A percentile compares a stretch with the other conserved stretches of the same genome.
These are phyloP conservation scores for Sugiyamaella valdiviana DNA, from an alignment of 805 yeast species.

Conservation along the genomic window DNA sequence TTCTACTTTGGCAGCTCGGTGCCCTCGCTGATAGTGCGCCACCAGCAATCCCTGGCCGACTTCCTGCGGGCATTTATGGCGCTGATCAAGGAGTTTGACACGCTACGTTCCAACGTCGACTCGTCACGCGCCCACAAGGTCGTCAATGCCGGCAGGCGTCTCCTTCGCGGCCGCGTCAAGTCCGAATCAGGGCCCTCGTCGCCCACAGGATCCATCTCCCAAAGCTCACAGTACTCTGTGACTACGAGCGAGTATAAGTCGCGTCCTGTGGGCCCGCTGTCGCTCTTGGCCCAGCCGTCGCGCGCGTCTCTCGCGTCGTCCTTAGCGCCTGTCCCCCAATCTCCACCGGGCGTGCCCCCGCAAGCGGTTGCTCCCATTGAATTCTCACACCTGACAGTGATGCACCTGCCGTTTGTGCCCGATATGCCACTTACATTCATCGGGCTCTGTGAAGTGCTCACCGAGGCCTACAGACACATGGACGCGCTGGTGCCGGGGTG, in stretches of 20 bases:
- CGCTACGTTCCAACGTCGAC: constrained; percentile 8
- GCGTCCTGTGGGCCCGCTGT: not conserved
- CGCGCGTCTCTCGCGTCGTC: constrained; percentile 1
- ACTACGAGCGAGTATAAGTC: not conserved
- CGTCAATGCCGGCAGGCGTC: constrained; percentile 21
- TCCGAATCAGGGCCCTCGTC: constrained; percentile 9
- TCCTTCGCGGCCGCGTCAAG: constrained; percentile 19
- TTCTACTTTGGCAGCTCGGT: constrained; percentile 23
- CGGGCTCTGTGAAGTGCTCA: constrained; percentile 21
- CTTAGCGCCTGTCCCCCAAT: not conserved
- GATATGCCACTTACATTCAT: constrained; percentile 25
- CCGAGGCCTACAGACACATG: constrained; percentile 21
- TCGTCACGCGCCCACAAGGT: constrained; percentile 16
- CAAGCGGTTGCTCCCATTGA: constrained; percentile 8
- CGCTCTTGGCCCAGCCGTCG: not conserved
- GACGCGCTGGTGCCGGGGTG: constrained; percentile 7
- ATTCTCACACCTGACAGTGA: constrained; percentile 16
- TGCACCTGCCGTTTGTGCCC: constrained; percentile 26
- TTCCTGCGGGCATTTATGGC: constrained; percentile 15
- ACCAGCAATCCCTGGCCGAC: constrained; percentile 10
- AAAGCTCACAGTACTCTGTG: too few relatives aligned
- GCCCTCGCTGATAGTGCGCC: constrained; percentile 10
- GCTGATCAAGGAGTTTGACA: constrained; percentile 21
- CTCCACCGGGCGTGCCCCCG: not conserved
- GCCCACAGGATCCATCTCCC: not conserved